phyloP scores from a whole-genome alignment of 768 basidiomycete genomes.

The Lyophyllum atratum region DNA sequence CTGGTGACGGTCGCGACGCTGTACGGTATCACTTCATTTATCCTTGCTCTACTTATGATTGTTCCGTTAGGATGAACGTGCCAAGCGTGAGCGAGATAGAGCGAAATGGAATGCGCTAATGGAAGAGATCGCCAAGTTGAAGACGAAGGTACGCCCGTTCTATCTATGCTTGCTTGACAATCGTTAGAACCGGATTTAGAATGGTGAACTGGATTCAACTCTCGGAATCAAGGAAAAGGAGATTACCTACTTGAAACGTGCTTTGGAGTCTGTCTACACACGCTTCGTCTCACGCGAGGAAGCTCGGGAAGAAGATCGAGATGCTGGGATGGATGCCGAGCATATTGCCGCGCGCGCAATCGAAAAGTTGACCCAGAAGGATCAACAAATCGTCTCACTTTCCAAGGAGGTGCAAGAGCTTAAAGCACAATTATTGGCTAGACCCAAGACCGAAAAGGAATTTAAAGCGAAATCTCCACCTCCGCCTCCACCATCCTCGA shows the following conservation, averaged over 20 bases:
- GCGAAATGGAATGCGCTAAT: constrained; percentile 69
- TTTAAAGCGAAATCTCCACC: constrained; percentile 70
- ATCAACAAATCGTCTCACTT: constrained; percentile 61
- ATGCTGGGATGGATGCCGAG: constrained; percentile 62
- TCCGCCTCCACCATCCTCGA: constrained; percentile 52
- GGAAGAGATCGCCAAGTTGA: constrained; percentile 74
- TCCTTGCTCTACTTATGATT: not conserved
- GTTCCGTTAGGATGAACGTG: constrained; percentile 61
- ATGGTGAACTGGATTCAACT: constrained; percentile 49
- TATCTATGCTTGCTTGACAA: not conserved
- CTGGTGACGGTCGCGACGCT: constrained; percentile 55
- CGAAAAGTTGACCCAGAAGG: constrained; percentile 67
- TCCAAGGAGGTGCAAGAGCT: constrained; percentile 49
- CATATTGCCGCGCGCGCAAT: constrained; percentile 71
- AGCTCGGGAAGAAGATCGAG: constrained; percentile 43
- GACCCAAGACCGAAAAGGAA: constrained; percentile 65
- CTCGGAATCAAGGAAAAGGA: constrained; percentile 69
- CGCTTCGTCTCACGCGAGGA: constrained; percentile 68
- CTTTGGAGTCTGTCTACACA: constrained; percentile 86
- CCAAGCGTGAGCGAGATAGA: constrained; percentile 74
- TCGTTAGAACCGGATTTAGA: constrained; percentile 39
- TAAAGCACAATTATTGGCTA: constrained; percentile 51
- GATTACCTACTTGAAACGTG: constrained; percentile 73
- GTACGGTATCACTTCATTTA: constrained; percentile 41
- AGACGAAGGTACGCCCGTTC: constrained; percentile 53